A percentile compares a stretch with the other conserved stretches of the same genome.
Evolutionary conservation across 23 red algal genomes (phyloP).

Genomic region (Gracilaria caudata): DNA sequence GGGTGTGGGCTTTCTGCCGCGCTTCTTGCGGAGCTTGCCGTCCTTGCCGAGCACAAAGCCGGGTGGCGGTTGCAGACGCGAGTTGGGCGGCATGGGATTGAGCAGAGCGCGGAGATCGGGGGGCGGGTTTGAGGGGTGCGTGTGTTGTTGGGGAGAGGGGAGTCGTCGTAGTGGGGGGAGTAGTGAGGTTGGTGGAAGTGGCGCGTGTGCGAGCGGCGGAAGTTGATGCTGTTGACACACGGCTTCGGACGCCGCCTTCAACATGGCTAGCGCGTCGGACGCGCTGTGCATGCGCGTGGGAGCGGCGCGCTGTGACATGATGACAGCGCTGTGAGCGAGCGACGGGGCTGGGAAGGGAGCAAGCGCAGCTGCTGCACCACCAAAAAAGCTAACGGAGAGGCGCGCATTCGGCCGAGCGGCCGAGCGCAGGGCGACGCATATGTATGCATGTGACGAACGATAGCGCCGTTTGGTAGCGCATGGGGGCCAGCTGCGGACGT

Average conservation of each 20-base stretch:
- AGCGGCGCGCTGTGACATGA: not conserved
- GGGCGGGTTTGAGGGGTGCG: not conserved
- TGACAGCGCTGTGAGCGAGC: not conserved
- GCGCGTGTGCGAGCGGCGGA: not conserved
- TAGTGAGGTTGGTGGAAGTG: not conserved
- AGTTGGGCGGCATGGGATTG: constrained; percentile 28
- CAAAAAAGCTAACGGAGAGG: too few species aligned
- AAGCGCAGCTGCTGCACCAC: too few species aligned
- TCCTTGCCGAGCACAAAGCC: constrained; percentile 43
- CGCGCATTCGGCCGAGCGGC: too few species aligned
- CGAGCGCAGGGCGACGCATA: too few species aligned
- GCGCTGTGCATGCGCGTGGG: not conserved
- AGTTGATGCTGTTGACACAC: not conserved
- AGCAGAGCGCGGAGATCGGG: constrained; percentile 20
- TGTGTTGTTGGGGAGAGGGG: not conserved
- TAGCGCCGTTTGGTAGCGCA: too few species aligned
- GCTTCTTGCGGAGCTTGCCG: constrained; percentile 47
- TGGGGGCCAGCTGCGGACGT: too few species aligned
- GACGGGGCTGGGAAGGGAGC: not conserved
- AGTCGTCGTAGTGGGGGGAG: not conserved
- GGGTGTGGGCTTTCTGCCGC: constrained; percentile 55
- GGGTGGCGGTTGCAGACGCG: not conserved
- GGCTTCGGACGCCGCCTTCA: constrained; percentile 11
- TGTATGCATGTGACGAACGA: too few species aligned
- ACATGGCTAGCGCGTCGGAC: not conserved